Evolutionary conservation across 768 basidiomycete species (phyloP).

Genomic region (Tylopilus intermedius): DNA sequence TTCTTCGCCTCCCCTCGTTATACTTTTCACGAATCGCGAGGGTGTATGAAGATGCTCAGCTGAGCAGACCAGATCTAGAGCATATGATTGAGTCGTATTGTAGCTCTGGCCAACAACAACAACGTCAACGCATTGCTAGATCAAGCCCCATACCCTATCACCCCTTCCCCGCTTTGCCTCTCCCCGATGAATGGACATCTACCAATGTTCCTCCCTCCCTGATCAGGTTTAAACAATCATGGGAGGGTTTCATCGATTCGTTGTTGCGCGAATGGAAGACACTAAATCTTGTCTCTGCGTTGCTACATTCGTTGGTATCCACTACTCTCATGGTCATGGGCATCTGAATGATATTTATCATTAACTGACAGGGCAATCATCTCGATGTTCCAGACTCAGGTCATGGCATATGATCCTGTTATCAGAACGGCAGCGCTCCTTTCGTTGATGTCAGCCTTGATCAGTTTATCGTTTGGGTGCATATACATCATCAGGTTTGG

Average conservation of each 20-base stretch:
- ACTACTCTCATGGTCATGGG: neutral
- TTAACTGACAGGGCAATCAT: conserved; percentile 51
- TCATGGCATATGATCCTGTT: conserved; percentile 53
- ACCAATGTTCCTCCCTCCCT: conserved; percentile 57
- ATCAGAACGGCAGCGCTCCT: conserved; percentile 58
- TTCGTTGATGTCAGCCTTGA: conserved; percentile 61
- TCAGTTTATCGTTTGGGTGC: conserved; percentile 71
- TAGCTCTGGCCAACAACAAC: conserved; percentile 10
- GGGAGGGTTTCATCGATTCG: conserved; percentile 70
- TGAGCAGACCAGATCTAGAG: conserved; percentile 68
- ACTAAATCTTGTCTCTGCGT: conserved; percentile 65
- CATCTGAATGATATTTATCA: neutral
- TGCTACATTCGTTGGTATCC: conserved; percentile 44
- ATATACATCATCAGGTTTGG: conserved; percentile 69
- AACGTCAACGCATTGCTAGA: conserved; percentile 7
- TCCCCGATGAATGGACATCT: conserved; percentile 49
- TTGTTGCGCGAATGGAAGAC: conserved; percentile 76
- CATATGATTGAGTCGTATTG: conserved; percentile 41
- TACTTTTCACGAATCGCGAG: conserved; percentile 77
- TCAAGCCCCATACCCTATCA: conserved; percentile 28
- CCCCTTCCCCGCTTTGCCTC: conserved; percentile 32
- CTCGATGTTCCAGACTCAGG: conserved; percentile 56
- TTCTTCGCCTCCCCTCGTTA: conserved; percentile 69
- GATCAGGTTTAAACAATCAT: conserved; percentile 56
- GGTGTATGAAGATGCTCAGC: conserved; percentile 73